Base-by-base conservation (phyloP, 352 stramenopile species). In the Pythium dissimile region DNA sequence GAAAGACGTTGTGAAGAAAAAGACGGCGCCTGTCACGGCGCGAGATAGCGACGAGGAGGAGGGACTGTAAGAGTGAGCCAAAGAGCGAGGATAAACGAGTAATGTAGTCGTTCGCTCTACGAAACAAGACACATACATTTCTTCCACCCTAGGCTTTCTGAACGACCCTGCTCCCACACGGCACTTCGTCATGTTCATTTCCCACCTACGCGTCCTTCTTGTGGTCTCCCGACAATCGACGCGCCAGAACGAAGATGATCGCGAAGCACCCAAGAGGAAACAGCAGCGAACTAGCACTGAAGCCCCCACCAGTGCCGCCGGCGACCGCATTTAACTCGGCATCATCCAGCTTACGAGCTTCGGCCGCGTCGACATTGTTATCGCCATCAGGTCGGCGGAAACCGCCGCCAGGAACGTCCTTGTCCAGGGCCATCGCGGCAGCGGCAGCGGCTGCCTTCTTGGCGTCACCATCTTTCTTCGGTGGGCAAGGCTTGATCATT, bases 341-440 rank as follows among this genome's bases (percentile, higher is more conserved):
- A 23, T 44, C 44, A 46, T 16, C 52, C 7, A 66, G 52, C 21
- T 48, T 46, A 9, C 43, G 54, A 16, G 32, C 56, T 44, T 66
- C 62, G 8, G 53, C 32, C 18, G n/a, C 62, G 8, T 34, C 42
- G 3, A 28, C 61, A 48, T 47, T 18, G 23, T 15, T 46, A 26
- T 15, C 24, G 12, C 55, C 53, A 5, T 35, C 20, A 0, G 57
- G 62, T 27, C 56, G 56, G 13, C 72, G 77, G 24, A 79, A 78
- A 20, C 75, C 81, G 37, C 84, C 87, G 3, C 81, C 74, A n/a
- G 81, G 81, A 9, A 77, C 62, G 46, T 89, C 79, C 38, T 88
- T 67, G 48, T 87, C 73, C 15, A 66, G 39, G 0, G 50, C 55
- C 44, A 59, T 52, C 2, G 60, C 53, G 8, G 52, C 44, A 13